A percentile compares a stretch with the other conserved stretches of the same genome.
These are phyloP conservation scores for Mariannaea sp. DNA, from an alignment of 2,329 filamentous ascomycete species.

Conservation along the genomic window DNA sequence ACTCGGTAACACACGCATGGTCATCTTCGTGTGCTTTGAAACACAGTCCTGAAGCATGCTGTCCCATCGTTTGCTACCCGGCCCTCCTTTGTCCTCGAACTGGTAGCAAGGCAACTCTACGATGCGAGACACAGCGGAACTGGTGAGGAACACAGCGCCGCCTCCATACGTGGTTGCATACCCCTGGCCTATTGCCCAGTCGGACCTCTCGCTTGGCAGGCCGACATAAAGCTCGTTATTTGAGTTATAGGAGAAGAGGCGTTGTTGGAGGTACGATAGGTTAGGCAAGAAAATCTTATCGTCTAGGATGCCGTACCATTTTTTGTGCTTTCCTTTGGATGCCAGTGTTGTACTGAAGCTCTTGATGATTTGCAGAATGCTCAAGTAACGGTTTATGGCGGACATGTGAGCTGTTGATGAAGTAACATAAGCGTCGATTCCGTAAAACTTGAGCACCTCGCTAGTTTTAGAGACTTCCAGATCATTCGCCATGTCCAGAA, in stretches of 20 bases:
- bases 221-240: slow-evolving; percentile 47
- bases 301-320: slow-evolving; percentile 51
- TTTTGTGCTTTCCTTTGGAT: slow-evolving; percentile 45
- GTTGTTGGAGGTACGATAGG: slow-evolving; percentile 45
- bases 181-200: slow-evolving; percentile 48
- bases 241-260: slow-evolving; percentile 44
- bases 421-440: slow-evolving; percentile 48
- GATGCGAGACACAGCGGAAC: slow-evolving; percentile 41
- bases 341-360: slow-evolving; percentile 42
- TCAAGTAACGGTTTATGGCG: slow-evolving; percentile 44
- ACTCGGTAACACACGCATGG: slow-evolving; percentile 50
- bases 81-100: slow-evolving; percentile 14
- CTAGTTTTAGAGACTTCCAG: slow-evolving; percentile 41
- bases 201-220: slow-evolving; percentile 49
- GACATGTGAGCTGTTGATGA: slow-evolving; percentile 41
- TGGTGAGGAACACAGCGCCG: slow-evolving; percentile 50
- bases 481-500: slow-evolving; percentile 46
- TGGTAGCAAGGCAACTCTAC: slow-evolving; percentile 47
- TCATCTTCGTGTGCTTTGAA: slow-evolving; percentile 40
- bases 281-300: slow-evolving; percentile 54
- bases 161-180: slow-evolving; percentile 50
- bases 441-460: slow-evolving; percentile 40
- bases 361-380: slow-evolving; percentile 44
- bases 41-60: slow-evolving; percentile 49
- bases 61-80: slow-evolving; percentile 46